phyloP scores from a whole-genome alignment of 1,139 yeast genomes.

The Pichia sp. region DNA sequence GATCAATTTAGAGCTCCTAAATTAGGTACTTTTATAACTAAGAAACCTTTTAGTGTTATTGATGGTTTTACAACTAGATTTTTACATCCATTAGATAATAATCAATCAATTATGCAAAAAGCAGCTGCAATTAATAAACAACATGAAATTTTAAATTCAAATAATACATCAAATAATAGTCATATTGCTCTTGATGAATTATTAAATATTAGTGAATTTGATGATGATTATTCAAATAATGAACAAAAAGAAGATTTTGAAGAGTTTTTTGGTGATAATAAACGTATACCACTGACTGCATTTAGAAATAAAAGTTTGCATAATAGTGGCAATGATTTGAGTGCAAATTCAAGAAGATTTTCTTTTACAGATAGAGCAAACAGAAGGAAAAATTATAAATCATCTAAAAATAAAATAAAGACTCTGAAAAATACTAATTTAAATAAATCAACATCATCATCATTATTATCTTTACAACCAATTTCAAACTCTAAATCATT shows the following conservation, averaged over 20 bases:
- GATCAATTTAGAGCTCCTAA: conserved; percentile 88
- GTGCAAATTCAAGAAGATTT: conserved; percentile 19
- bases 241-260: conserved; percentile 31
- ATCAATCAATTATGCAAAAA: conserved; percentile 25
- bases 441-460: background rate
- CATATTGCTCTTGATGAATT: conserved; percentile 56
- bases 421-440: background rate
- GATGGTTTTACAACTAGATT: conserved; percentile 90
- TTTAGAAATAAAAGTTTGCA: conserved; percentile 78
- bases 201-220: conserved; percentile 81
- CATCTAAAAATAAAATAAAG: conserved; percentile 6
- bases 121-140: conserved; percentile 19
- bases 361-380: conserved; percentile 19
- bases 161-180: conserved; percentile 1
- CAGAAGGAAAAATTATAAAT: conserved; percentile 8
- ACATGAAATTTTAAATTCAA: background rate
- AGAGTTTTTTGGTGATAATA: conserved; percentile 39
- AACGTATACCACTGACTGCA: conserved; percentile 78
- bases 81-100: conserved; percentile 39
- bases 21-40: conserved; percentile 85
- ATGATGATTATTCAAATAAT: conserved; percentile 49
- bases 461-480: background rate
- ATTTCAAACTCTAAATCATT: no score
- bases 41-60: conserved; percentile 83
- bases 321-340: conserved; percentile 9